Evolutionary conservation across 768 basidiomycete genomes (phyloP), one percentile per base, ranked within the genome.

Genomic region (Russula abietina): DNA sequence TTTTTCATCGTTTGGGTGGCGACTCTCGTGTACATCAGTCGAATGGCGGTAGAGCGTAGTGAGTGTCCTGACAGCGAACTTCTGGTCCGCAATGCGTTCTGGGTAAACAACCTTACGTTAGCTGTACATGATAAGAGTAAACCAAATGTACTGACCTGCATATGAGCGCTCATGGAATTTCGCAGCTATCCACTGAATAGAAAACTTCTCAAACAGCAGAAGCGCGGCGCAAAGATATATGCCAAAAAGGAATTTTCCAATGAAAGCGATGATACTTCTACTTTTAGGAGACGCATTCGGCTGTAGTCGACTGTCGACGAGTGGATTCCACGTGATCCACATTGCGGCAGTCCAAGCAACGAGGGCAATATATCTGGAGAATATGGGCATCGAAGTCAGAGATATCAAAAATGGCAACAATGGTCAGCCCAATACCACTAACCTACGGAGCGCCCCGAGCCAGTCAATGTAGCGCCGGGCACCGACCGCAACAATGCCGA

Each of bases 11-110:
- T 71, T 57, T 5, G 66, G 67, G 58, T 78, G 80, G 39, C 77
- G 72, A 33, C 87, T 81, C 33, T 87, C 88, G 24, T 81, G 82
- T 30, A 87, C 81, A 70, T 93, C 87, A 55, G 79, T 79, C 3
- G 91, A 93, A 73, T 93, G 79, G 60, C 81, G 82, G 75, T 97
- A 95, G 1, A 97, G 78, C 2, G 82, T 81, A 54, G 88, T 84
- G 38, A 97, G 78, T 0, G 83, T 76, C 65, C 77, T 80, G 59
- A 92, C 80, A 10, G 90, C 88, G 69, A 86, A 85, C 70, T 93
- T 93, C 71, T 94, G 92, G 65, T 88, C 86, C 39, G 81, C 77
- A 66, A 94, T 90, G 48, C 93, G 85, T 67, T 94, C 92, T 83
- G 57, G 52, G 49, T 22, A n/a, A 45, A 45, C n/a, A 12, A 22